A percentile compares a stretch with the other conserved stretches of the same genome.
Conservation (phyloP, 225 moss, liverwort and hornwort species). For the Thuidium tamariscinum region DNA sequence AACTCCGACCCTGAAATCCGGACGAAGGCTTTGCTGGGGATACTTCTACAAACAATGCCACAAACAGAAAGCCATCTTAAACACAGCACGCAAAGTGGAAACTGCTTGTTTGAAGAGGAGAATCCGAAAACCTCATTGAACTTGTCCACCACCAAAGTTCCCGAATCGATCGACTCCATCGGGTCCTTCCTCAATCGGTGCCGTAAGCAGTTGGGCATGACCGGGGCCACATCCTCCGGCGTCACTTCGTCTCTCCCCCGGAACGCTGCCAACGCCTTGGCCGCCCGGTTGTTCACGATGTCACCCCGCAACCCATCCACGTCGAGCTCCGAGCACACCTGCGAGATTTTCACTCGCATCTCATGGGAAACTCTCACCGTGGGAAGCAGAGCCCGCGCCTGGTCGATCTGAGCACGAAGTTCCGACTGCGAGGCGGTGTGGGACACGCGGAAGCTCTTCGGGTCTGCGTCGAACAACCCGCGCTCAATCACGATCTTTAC, state of each 20-base stretch:
- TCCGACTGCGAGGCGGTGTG: constrained; percentile 31
- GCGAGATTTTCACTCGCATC: constrained; percentile 67
- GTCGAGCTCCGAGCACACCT: constrained; percentile 76
- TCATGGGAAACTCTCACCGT: constrained; percentile 50
- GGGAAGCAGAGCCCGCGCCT: constrained; percentile 35
- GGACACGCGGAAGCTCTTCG: constrained; percentile 40
- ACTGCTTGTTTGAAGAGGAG: no score
- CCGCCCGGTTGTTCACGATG: constrained; percentile 77
- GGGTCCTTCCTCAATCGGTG: constrained; percentile 84
- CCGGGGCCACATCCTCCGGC: no score
- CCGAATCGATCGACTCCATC: constrained; percentile 79
- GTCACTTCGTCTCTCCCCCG: constrained; percentile 60
- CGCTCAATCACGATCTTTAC: constrained; percentile 81
- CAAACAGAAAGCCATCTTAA: no score
- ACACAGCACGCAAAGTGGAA: no score
- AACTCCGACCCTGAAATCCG: no score
- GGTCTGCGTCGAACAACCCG: constrained; percentile 61
- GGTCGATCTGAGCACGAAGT: constrained; percentile 49
- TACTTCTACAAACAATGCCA: neutral
- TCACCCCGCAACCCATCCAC: constrained; percentile 80
- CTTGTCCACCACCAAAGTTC: constrained; percentile 74
- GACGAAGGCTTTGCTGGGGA: neutral
- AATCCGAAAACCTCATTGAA: no score
- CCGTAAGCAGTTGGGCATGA: constrained; percentile 83
- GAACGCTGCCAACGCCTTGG: constrained; percentile 71